A percentile compares a stretch with the other conserved stretches of the same genome.
Conservation (phyloP, 306 rosid genomes). For the Lagenaria siceraria region DNA sequence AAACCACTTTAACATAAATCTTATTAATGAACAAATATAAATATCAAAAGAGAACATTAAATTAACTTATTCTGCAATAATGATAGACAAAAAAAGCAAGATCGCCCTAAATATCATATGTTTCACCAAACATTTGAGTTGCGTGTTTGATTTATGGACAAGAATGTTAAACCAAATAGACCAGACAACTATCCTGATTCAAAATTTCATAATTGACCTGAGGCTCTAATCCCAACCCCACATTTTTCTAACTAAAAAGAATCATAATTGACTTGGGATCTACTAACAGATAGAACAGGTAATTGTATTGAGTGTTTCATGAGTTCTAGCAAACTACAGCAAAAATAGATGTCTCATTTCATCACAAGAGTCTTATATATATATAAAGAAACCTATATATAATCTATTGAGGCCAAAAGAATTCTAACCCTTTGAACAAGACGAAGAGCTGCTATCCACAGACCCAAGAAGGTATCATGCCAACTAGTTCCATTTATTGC, state of each 20-base stretch:
- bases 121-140: neutral
- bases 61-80: neutral
- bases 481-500: slow-evolving; percentile 88
- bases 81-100: neutral
- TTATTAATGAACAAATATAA: neutral
- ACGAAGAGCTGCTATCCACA: slow-evolving; percentile 93
- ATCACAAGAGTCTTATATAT: neutral
- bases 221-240: neutral
- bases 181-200: neutral
- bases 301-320: neutral
- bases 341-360: neutral
- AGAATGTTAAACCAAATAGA: neutral
- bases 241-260: neutral
- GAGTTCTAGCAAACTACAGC: neutral
- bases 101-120: neutral
- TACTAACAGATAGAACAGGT: neutral
- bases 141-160: neutral
- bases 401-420: neutral
- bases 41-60: neutral
- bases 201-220: neutral
- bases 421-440: slow-evolving; percentile 82
- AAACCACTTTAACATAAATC: neutral
- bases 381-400: neutral
- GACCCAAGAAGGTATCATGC: slow-evolving; percentile 89
- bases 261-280: neutral